Evolutionary conservation across 2,329 filamentous ascomycete species (phyloP).

Genomic region (Penicillium sp.): DNA sequence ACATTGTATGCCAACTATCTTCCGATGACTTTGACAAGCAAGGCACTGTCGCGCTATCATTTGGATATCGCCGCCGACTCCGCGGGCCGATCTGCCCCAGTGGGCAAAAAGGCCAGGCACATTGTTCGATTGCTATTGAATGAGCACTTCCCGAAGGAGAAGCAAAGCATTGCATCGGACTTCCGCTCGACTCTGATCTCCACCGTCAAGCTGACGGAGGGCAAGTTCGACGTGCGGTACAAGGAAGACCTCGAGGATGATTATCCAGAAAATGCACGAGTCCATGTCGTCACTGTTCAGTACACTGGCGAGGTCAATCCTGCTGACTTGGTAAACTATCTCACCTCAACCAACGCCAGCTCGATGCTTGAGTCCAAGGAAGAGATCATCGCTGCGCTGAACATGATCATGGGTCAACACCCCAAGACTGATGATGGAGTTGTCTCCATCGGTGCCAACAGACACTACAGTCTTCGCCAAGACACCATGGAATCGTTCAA

Average conservation of each 20-base stretch:
- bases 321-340: constrained; percentile 48
- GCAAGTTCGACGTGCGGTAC: constrained; percentile 34
- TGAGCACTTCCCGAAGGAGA: constrained; percentile 33
- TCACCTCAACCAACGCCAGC: constrained; percentile 38
- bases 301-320: constrained; percentile 38
- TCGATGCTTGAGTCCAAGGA: constrained; percentile 47
- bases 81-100: constrained; percentile 22
- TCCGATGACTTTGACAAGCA: constrained; percentile 38
- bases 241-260: constrained; percentile 40
- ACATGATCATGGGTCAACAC: constrained; percentile 57
- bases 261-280: constrained; percentile 31
- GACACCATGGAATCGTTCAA: constrained; percentile 35
- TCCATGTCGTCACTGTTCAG: constrained; percentile 40
- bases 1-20: constrained; percentile 45
- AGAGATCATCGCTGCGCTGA: constrained; percentile 59
- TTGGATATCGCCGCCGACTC: constrained; percentile 35
- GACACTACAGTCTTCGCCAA: constrained; percentile 50
- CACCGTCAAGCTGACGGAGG: constrained; percentile 23
- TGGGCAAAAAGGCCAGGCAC: constrained; percentile 49
- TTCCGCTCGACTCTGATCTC: constrained; percentile 43
- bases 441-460: constrained; percentile 55
- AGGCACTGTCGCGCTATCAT: constrained; percentile 45
- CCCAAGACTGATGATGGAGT: constrained; percentile 47
- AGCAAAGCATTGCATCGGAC: constrained; percentile 41
- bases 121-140: constrained; percentile 52